Conservation (phyloP, 495 filamentous ascomycete species). For the Tuber umbilicatum region DNA sequence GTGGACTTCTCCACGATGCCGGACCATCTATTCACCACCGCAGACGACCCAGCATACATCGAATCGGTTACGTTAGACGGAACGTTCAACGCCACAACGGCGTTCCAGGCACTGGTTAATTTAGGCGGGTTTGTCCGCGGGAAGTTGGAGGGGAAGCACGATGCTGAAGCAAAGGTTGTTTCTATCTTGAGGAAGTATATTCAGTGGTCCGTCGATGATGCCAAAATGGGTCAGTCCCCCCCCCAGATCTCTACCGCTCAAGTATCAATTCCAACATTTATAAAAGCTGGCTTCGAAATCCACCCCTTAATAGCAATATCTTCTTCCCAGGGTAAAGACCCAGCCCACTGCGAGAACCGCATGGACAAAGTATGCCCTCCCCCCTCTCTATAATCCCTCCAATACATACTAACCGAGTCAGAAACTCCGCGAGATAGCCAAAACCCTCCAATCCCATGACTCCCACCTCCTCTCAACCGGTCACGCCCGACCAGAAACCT, state of each 20-base stretch:
- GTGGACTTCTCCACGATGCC: slow-evolving; percentile 59
- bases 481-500: slow-evolving; percentile 9
- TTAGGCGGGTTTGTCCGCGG: slow-evolving; percentile 29
- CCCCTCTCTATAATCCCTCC: neutral
- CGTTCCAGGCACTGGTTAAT: slow-evolving; percentile 35
- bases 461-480: slow-evolving; percentile 19
- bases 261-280: slow-evolving; percentile 1
- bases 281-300: slow-evolving; percentile 20
- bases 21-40: slow-evolving; percentile 50
- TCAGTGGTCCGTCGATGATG: slow-evolving; percentile 35
- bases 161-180: slow-evolving; percentile 31
- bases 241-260: neutral
- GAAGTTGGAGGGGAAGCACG: slow-evolving; percentile 29
- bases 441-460: slow-evolving; percentile 32
- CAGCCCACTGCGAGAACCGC: slow-evolving; percentile 33
- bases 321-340: slow-evolving; percentile 34
- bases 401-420: slow-evolving; percentile 14
- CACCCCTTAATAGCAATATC: slow-evolving; percentile 36
- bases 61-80: slow-evolving; percentile 42
- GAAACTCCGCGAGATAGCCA: slow-evolving; percentile 33
- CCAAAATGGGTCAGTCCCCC: slow-evolving; percentile 12
- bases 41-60: slow-evolving; percentile 48
- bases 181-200: slow-evolving; percentile 34
- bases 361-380: slow-evolving; percentile 28
- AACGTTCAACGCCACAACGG: slow-evolving; percentile 37